Conservation (phyloP, 179 eudicot genomes). For the Beta corolliflora region DNA sequence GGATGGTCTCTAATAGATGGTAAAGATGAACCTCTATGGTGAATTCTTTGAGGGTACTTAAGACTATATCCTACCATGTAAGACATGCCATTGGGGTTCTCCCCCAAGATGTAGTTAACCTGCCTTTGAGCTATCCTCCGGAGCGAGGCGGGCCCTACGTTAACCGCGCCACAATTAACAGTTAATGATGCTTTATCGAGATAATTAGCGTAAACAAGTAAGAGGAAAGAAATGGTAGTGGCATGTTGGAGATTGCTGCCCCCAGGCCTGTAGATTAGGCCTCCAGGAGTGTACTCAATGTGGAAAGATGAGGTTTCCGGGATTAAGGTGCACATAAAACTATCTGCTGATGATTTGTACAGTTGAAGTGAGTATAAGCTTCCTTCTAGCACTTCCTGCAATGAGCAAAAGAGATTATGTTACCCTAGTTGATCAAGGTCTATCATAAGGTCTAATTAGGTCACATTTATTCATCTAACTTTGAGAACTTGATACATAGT, state of each 20-base stretch:
- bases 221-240: conserved; percentile 75
- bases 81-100: conserved; percentile 86
- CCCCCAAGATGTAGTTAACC: conserved; percentile 82
- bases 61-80: conserved; percentile 88
- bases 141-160: conserved; percentile 49
- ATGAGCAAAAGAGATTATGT: not conserved
- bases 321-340: conserved; percentile 82
- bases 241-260: conserved; percentile 91
- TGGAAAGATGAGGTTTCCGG: conserved; percentile 74
- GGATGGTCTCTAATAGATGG: conserved; percentile 71
- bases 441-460: no score
- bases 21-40: conserved; percentile 81
- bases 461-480: not conserved
- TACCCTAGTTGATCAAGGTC: not conserved
- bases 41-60: conserved; percentile 68
- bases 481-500: not conserved
- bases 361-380: conserved; percentile 59
- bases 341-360: conserved; percentile 82
- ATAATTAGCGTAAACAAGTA: conserved; percentile 71
- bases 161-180: conserved; percentile 54
- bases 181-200: conserved; percentile 48
- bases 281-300: conserved; percentile 76
- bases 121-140: conserved; percentile 71
- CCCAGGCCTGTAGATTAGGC: conserved; percentile 81
- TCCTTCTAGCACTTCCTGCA: conserved; percentile 77